Evolutionary conservation across 1,284 basidiomycete genomes (phyloP).

Genomic region (Papiliotrema nemorosa): DNA sequence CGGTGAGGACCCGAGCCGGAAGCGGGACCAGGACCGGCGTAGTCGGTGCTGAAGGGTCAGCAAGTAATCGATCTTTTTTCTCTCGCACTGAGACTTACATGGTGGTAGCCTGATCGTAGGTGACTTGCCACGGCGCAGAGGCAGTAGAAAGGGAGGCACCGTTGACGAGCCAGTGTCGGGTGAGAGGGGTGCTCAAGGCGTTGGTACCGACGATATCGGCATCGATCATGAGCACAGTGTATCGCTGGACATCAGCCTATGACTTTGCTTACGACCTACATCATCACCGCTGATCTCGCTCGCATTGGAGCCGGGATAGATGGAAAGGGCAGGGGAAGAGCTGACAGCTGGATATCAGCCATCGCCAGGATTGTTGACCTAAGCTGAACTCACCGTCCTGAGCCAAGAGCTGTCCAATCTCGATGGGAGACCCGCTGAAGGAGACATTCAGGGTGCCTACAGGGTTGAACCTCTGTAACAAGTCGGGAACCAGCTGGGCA

Average conservation of each 20-base stretch:
- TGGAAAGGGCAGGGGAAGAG: slow-evolving; percentile 22
- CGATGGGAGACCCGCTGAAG: slow-evolving; percentile 53
- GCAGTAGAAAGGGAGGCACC: slow-evolving; percentile 54
- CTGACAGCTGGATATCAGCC: slow-evolving; percentile 17
- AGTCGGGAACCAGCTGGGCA: slow-evolving; percentile 58
- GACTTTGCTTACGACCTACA: too few relatives aligned
- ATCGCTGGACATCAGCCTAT: too few relatives aligned
- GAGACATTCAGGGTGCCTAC: slow-evolving; percentile 56
- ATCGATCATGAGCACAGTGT: slow-evolving; percentile 63
- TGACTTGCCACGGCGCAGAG: slow-evolving; percentile 46
- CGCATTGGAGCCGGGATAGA: slow-evolving; percentile 21
- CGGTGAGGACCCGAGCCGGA: slow-evolving; percentile 67
- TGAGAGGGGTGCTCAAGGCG: slow-evolving; percentile 49
- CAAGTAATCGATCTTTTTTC: slow-evolving; percentile 9
- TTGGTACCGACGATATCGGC: slow-evolving; percentile 62
- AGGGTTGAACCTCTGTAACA: slow-evolving; percentile 60
- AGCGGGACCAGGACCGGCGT: slow-evolving; percentile 68
- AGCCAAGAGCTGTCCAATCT: slow-evolving; percentile 60
- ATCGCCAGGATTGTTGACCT: background rate
- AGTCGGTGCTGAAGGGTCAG: slow-evolving; percentile 57
- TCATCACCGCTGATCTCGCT: slow-evolving; percentile 6
- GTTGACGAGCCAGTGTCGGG: slow-evolving; percentile 78
- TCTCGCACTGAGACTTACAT: slow-evolving; percentile 40
- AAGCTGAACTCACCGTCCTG: slow-evolving; percentile 47
- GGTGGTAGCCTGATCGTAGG: slow-evolving; percentile 54